phyloP scores from a whole-genome alignment of 305 asterid genomes.

The Solanum hybrid region DNA sequence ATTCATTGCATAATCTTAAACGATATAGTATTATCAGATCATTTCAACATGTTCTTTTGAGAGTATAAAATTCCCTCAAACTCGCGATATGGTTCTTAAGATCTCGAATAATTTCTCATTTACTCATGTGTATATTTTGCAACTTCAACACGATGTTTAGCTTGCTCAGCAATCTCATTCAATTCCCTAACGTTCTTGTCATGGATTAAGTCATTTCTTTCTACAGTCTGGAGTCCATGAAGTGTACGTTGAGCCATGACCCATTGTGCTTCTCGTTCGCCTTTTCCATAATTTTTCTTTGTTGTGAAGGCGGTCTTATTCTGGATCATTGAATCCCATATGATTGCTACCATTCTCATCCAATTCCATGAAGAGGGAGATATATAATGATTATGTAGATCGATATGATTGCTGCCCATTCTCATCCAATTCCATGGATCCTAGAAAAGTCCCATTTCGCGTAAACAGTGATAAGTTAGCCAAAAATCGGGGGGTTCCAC shows the following conservation, averaged over 20 bases:
- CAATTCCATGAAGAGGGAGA: conserved; percentile 40
- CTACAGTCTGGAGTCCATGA: conserved; percentile 47
- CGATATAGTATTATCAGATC: conserved; percentile 50
- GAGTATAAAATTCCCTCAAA: conserved; percentile 20
- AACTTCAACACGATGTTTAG: conserved; percentile 64
- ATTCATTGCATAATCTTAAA: conserved; percentile 14
- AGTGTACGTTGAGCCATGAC: conserved; percentile 74
- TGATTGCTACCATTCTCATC: no score
- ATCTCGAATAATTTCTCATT: background rate
- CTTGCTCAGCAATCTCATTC: conserved; percentile 61
- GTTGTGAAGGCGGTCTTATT: conserved; percentile 74
- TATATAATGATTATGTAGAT: conserved; percentile 59
- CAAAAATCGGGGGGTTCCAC: conserved; percentile 66
- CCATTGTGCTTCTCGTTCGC: conserved; percentile 86
- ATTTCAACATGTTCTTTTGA: conserved; percentile 60
- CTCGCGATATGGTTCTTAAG: conserved; percentile 4
- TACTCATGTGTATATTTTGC: conserved; percentile 34
- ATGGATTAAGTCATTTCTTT: conserved; percentile 6
- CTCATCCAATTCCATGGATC: conserved; percentile 78
- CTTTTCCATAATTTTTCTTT: conserved; percentile 60
- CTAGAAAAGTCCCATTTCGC: conserved; percentile 71
- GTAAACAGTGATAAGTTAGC: conserved; percentile 63
- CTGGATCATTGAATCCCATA: conserved; percentile 52
- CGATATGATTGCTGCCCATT: conserved; percentile 85
- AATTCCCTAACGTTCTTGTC: conserved; percentile 38